A percentile compares a stretch with the other conserved stretches of the same genome.
These are phyloP conservation scores for Scheffersomyces parashehatae DNA, from an alignment of 1,139 yeast species.

Conservation along the genomic window DNA sequence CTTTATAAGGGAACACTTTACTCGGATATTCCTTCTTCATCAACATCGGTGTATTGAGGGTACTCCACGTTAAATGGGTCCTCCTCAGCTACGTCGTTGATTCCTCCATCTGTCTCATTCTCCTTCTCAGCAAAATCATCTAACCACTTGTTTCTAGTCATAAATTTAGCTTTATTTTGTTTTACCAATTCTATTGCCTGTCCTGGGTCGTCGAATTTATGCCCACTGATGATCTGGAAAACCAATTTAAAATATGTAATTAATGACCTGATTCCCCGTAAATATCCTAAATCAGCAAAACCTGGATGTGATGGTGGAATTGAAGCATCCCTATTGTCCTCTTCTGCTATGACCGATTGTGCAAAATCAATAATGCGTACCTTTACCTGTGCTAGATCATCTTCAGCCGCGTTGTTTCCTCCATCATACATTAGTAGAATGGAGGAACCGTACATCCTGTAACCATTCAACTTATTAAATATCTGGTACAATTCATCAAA, in stretches of 20 bases:
- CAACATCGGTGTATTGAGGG: conserved; percentile 18
- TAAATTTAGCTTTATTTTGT: conserved; percentile 23
- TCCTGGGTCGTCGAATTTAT: conserved; percentile 15
- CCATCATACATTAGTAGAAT: conserved; percentile 89
- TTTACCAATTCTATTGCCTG: conserved; percentile 24
- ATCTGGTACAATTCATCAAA: conserved; percentile 58
- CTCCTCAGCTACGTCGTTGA: conserved; percentile 4
- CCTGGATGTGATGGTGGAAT: conserved; percentile 69
- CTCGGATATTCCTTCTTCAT: conserved; percentile 30
- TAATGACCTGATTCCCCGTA: conserved; percentile 75
- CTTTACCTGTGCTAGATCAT: conserved; percentile 29
- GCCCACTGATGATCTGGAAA: conserved; percentile 48
- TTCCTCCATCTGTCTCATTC: conserved; percentile 16
- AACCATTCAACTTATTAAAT: conserved; percentile 63
- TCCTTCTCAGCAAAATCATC: conserved; percentile 46
- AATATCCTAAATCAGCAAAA: conserved; percentile 76
- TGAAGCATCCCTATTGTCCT: conserved; percentile 25
- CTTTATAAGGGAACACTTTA: conserved; percentile 7
- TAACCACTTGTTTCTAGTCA: conserved; percentile 45
- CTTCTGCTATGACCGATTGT: conserved; percentile 80
- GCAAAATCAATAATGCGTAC: conserved; percentile 93
- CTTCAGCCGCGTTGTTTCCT: conserved; percentile 17
- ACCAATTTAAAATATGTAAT: conserved; percentile 59
- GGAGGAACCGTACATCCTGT: conserved; percentile 90
- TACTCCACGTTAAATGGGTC: conserved; percentile 30